A percentile compares a stretch with the other conserved stretches of the same genome.
Evolutionary conservation across 805 yeast species (phyloP).

Genomic region (Vanderwaltozyma polyspora): DNA sequence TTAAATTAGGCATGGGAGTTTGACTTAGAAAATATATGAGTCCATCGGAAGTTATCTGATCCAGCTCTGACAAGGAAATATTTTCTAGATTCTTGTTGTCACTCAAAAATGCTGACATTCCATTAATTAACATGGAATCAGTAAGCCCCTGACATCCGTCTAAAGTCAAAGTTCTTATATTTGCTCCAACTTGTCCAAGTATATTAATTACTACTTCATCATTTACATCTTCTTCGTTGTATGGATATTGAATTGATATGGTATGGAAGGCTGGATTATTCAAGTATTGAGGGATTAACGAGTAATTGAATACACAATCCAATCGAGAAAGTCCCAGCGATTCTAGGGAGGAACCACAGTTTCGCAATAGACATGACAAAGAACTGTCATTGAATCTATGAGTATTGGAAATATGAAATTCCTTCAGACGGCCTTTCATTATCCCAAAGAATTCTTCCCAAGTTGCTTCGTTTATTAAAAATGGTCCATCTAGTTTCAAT

Average conservation of each 20-base stretch:
- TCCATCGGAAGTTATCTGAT: constrained; percentile 61
- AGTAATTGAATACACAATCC: constrained; percentile 61
- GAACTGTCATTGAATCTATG: constrained; percentile 70
- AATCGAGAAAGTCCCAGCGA: constrained; percentile 52
- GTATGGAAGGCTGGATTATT: constrained; percentile 33
- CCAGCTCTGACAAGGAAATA: constrained; percentile 48
- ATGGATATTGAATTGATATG: constrained; percentile 61
- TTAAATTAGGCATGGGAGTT: constrained; percentile 43
- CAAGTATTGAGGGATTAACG: constrained; percentile 54
- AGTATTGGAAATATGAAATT: constrained; percentile 64
- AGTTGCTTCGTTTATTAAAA: constrained; percentile 58
- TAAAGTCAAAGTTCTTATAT: constrained; percentile 45
- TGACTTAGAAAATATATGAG: constrained; percentile 43
- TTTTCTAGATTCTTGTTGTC: constrained; percentile 33
- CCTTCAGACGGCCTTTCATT: constrained; percentile 42
- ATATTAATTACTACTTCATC: constrained; percentile 58
- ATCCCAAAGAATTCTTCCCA: constrained; percentile 70
- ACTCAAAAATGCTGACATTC: constrained; percentile 47
- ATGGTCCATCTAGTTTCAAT: constrained; percentile 78
- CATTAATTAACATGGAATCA: constrained; percentile 48
- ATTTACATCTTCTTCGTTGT: constrained; percentile 48
- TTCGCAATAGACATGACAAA: constrained; percentile 47
- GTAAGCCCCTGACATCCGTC: constrained; percentile 70
- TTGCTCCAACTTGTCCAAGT: constrained; percentile 50
- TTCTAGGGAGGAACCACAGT: constrained; percentile 46